Conservation (phyloP, 2,329 filamentous ascomycete genomes). For the Thielaviopsis populi region DNA sequence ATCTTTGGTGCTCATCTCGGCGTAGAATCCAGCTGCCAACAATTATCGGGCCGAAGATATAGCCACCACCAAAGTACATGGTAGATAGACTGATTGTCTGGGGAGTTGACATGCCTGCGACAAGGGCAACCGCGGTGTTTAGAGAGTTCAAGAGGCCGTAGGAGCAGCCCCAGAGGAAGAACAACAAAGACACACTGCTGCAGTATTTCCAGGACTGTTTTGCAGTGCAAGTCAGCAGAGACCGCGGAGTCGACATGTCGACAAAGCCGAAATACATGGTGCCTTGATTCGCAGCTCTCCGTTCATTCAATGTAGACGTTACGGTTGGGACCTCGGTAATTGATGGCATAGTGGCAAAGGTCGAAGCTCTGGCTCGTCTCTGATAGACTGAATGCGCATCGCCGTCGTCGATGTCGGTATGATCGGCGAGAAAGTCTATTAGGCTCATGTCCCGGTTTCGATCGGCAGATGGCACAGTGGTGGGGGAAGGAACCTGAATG, state of each 20-base stretch:
- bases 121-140: slow-evolving; percentile 52
- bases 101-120: slow-evolving; percentile 44
- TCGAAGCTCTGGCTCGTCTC: slow-evolving; percentile 15
- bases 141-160: slow-evolving; percentile 76
- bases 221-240: slow-evolving; percentile 49
- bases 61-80: slow-evolving; percentile 56
- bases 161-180: slow-evolving; percentile 81
- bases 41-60: slow-evolving; percentile 53
- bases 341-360: slow-evolving; percentile 12
- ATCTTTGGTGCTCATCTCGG: slow-evolving; percentile 45
- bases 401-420: slow-evolving; percentile 8
- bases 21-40: slow-evolving; percentile 58
- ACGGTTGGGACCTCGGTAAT: slow-evolving; percentile 22
- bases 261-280: slow-evolving; percentile 60
- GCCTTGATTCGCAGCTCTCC: slow-evolving; percentile 26
- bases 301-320: slow-evolving; percentile 20
- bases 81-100: slow-evolving; percentile 54
- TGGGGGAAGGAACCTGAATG: neutral
- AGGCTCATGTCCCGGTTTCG: slow-evolving; percentile 5
- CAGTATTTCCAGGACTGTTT: slow-evolving; percentile 57
- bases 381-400: slow-evolving; percentile 5
- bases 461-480: neutral
- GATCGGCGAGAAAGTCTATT: slow-evolving; percentile 12
- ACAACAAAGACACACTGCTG: slow-evolving; percentile 61
- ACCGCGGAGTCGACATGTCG: slow-evolving; percentile 51